A percentile compares a stretch with the other conserved stretches of the same genome.
phyloP scores from a whole-genome alignment of 192 early-diverging fungal genomes.

The Backusella parvicylindrica region DNA sequence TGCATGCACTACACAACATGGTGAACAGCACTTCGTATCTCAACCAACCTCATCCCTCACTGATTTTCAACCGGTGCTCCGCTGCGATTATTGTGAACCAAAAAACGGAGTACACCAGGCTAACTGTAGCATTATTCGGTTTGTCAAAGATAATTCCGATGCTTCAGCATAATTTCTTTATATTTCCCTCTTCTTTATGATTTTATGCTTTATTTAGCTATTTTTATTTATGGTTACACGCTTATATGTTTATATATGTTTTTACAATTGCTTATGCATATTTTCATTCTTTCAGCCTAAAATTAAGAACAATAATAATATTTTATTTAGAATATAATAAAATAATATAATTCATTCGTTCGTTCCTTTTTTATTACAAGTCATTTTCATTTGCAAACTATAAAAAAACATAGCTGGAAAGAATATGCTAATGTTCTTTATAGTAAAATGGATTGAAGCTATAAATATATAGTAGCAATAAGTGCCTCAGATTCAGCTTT shows the following conservation, averaged over 20 bases:
- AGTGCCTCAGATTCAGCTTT: neutral
- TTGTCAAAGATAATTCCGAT: neutral
- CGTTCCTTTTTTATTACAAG: neutral
- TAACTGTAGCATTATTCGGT: neutral
- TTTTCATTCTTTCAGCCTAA: neutral
- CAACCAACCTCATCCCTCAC: neutral
- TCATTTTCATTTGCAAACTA: neutral
- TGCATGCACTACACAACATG: neutral
- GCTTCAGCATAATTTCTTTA: neutral
- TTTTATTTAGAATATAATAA: neutral
- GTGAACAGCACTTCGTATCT: neutral
- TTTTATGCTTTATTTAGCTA: neutral
- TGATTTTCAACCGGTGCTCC: neutral
- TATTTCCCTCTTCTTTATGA: neutral
- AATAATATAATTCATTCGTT: neutral
- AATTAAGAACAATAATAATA: neutral
- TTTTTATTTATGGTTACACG: neutral
- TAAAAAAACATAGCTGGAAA: neutral
- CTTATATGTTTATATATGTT: neutral
- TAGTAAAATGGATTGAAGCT: no score
- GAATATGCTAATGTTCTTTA: neutral
- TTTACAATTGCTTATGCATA: neutral
- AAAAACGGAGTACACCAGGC: neutral
- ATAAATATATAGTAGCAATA: no score
- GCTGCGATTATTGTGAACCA: conserved; percentile 5